Conservation (phyloP, 148 eudicot genomes). For the Vaccinium vitisidaea region DNA sequence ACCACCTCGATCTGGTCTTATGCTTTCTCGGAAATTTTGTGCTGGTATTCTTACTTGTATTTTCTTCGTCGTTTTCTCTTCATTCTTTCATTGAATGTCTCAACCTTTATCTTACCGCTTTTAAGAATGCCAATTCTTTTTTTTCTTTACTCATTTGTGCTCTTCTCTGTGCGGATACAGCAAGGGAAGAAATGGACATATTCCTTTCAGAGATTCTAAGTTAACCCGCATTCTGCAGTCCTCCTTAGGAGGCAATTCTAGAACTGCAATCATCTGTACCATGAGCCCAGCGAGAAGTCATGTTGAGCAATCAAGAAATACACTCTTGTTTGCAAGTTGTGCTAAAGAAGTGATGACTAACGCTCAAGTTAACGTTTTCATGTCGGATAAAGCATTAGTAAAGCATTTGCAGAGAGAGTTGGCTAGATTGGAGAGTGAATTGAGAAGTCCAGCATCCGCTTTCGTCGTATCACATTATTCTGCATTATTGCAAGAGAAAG, state of each 20-base stretch:
- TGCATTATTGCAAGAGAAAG: conserved; percentile 63
- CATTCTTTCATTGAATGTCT: not conserved
- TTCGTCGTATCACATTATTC: conserved; percentile 29
- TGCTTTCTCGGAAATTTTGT: not conserved
- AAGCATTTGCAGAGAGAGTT: conserved; percentile 91
- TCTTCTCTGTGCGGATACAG: conserved; percentile 38
- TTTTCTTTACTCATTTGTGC: conserved; percentile 12
- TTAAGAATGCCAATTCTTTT: not conserved
- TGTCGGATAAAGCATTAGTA: conserved; percentile 90
- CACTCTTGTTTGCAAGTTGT: conserved; percentile 94
- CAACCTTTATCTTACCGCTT: not conserved
- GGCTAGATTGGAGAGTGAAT: conserved; percentile 76
- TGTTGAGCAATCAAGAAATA: conserved; percentile 96
- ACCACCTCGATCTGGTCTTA: not conserved
- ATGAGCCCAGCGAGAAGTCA: conserved; percentile 94
- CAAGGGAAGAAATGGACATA: conserved; percentile 85
- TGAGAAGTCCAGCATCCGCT: conserved; percentile 45
- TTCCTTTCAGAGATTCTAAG: conserved; percentile 96
- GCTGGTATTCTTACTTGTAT: not conserved
- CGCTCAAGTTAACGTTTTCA: conserved; percentile 79
- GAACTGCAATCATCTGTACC: conserved; percentile 93
- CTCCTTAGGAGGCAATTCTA: conserved; percentile 92
- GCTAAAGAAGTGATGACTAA: conserved; percentile 93
- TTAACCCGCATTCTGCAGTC: conserved; percentile 92
- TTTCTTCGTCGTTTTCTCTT: not conserved